Conservation (phyloP, 306 rosid genomes). For the Dryas drummondii region DNA sequence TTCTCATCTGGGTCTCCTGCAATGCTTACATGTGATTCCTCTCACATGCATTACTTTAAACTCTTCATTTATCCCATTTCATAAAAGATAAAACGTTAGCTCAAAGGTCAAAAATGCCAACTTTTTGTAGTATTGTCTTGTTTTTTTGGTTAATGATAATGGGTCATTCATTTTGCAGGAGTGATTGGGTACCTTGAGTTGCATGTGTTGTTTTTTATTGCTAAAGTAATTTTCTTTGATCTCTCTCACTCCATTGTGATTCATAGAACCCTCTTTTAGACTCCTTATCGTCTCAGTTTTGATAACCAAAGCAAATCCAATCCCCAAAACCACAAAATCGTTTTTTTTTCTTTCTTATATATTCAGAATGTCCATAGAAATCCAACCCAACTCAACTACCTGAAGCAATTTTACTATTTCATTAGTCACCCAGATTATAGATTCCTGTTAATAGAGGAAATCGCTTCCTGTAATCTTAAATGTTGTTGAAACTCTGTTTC, state of each 20-base stretch:
- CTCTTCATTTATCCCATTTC: background rate
- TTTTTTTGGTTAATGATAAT: constrained; percentile 1
- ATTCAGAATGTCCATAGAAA: background rate
- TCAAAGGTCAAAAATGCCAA: constrained; percentile 10
- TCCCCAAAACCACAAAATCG: background rate
- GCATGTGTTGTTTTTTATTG: constrained; percentile 17
- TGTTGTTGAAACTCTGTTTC: constrained; percentile 17
- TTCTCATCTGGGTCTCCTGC: constrained; percentile 9
- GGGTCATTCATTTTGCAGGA: constrained; percentile 38
- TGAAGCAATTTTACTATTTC: constrained; percentile 2
- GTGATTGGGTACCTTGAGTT: constrained; percentile 12
- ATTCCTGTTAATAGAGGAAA: constrained; percentile 5
- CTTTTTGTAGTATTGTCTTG: constrained; percentile 11
- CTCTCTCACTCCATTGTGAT: background rate
- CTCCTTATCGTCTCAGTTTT: background rate
- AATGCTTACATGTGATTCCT: constrained; percentile 1
- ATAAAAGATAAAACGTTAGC: background rate
- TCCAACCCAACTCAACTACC: background rate
- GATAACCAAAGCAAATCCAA: constrained; percentile 5
- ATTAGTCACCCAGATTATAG: constrained; percentile 7
- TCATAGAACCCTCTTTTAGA: background rate
- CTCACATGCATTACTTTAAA: background rate
- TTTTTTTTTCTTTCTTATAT: background rate
- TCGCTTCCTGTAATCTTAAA: constrained; percentile 3
- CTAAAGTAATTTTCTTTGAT: background rate